Evolutionary conservation across 208 protist genomes (phyloP), one percentile per base, ranked within the genome.

Genomic region (Trypanosoma mega): DNA sequence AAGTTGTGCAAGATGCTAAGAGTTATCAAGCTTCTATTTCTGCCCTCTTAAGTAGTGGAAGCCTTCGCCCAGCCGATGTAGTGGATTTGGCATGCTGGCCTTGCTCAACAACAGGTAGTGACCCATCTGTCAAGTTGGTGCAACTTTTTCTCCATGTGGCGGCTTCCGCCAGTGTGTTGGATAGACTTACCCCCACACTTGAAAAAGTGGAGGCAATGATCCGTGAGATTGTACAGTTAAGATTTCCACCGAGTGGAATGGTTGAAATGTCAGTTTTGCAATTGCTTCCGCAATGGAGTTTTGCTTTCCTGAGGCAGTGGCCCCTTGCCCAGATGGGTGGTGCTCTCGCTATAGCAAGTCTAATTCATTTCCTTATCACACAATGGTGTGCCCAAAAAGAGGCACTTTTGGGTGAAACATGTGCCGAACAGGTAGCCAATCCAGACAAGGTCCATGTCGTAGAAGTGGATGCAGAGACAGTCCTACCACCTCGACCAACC

Each of bases 291-390:
- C 30, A 24, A 12, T 72, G 33, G 37, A 60, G 60, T 34, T 72
- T 72, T 52, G 33, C 16, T 24, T 47, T 44, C 31, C 30, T 72
- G 11, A 37, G 37, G 12, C 50, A 45, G 27, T 64, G 47, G 65
- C 46, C 46, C 11, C 34, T 72, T 49, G 1, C 21, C 31, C n/a
- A 20, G 0, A 58, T 46, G 26, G 49, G 39, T 16, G 65, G 65
- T 16, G 65, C 43, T 26, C 43, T 72, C 26, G 56, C 55, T 6
- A 33, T 60, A 11, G 50, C 58, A 8, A 54, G 54, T 52, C 26
- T 72, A 12, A 26, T 72, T 23, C n/a, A 24, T 31, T 43, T 60
- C 46, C 24, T 72, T 27, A 14, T 23, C 3, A 11, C 30, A 39
- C 34, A 39, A n/a, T n/a, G n/a, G n/a, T n/a, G n/a, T n/a, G n/a